Base-by-base conservation (phyloP, 768 basidiomycete species). In the Tubosaeta sp. region DNA sequence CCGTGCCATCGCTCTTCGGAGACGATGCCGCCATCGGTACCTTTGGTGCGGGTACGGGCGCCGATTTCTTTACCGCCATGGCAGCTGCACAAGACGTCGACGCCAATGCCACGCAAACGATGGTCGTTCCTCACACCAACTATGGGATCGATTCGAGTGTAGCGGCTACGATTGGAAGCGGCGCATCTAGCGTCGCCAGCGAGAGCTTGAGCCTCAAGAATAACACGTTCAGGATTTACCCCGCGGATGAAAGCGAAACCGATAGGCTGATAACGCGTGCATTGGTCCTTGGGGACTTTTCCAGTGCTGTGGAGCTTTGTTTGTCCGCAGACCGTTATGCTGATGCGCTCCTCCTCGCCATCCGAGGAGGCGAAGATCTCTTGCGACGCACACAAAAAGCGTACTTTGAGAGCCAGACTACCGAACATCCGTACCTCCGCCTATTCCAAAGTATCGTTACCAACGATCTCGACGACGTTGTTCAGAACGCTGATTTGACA, bases 251-350 rank as follows among this genome's bases (percentile, higher is more conserved):
- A 69, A 86, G 85, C 10, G 89, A 95, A 55, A 84, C 85, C 0
- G 95, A 98, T 62, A 77, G 84, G 17, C 76, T 99, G 14, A 79
- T 98, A 58, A 97, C 95, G 2, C 91, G 91, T 63, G 90, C 95
- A 3, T 78, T 98, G 35, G 92, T 99, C 2, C 76, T 98, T 10
- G 95, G 97, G n/a, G 95, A 99, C 68, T 98, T 97, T 57, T 80
- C 83, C 60, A 87, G 85, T 14, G 95, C 97, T 2, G 97, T 98
- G 16, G 84, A 88, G 3, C 76, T 98, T 2, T 97, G 95, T 67
- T 77, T 98, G 14, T 88, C 91, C 0, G 81, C 86, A 0, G 88
- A 93, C 46, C 82, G 95, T 29, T 97, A 84, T 61, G 95, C 97
- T 1, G 97, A 99, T 63, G 97, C 97, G 0, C 88, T 98, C 47